Conservation (phyloP, 1,284 basidiomycete species). For the Phylloboletellus chloephorus region DNA sequence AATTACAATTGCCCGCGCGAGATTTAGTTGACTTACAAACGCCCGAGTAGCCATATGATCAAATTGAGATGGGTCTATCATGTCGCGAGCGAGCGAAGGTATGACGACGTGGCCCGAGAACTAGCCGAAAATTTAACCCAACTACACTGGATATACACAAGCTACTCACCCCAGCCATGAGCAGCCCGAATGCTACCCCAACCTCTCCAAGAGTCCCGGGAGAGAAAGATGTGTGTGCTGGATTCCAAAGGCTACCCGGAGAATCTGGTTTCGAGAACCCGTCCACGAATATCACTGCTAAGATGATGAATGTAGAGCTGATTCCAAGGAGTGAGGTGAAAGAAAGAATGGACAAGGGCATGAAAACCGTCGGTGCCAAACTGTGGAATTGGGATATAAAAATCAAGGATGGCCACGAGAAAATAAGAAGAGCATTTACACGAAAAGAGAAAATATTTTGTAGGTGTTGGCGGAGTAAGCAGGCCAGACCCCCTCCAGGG, state of each 20-base stretch:
- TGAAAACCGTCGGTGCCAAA: slow-evolving; percentile 75
- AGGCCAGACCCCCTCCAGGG: slow-evolving; percentile 69
- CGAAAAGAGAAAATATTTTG: slow-evolving; percentile 67
- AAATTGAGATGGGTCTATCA: slow-evolving; percentile 80
- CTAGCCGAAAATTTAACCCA: slow-evolving; percentile 31
- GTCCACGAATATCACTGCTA: slow-evolving; percentile 79
- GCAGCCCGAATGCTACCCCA: slow-evolving; percentile 78
- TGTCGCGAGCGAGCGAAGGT: slow-evolving; percentile 85
- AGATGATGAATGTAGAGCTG: slow-evolving; percentile 71
- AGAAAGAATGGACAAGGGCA: slow-evolving; percentile 80
- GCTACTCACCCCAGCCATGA: slow-evolving; percentile 84
- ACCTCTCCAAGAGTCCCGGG: slow-evolving; percentile 57
- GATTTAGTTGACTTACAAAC: slow-evolving; percentile 48
- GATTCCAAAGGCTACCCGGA: slow-evolving; percentile 80
- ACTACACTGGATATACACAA: neutral
- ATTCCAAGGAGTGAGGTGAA: slow-evolving; percentile 84
- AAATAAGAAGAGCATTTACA: slow-evolving; percentile 45
- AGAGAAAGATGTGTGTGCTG: slow-evolving; percentile 64
- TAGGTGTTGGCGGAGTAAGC: slow-evolving; percentile 62
- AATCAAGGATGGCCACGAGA: neutral
- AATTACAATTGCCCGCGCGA: slow-evolving; percentile 2
- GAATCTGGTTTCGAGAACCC: slow-evolving; percentile 74
- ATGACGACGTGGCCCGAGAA: slow-evolving; percentile 94
- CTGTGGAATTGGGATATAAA: slow-evolving; percentile 34
- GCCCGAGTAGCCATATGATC: slow-evolving; percentile 81